Conservation (phyloP, 768 basidiomycete genomes). For the Pholiota conissans region DNA sequence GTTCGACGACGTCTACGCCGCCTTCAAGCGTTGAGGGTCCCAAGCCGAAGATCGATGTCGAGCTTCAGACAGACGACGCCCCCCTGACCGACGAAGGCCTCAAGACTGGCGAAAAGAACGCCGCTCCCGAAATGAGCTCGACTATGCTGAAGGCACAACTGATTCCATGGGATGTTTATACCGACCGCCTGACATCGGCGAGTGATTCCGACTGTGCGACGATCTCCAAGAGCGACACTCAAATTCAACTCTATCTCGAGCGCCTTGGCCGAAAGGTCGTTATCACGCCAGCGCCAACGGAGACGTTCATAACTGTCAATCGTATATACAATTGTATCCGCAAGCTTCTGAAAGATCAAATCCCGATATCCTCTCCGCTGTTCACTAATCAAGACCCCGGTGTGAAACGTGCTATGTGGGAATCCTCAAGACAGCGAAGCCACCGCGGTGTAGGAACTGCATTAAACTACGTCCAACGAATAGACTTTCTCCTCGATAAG, state of each 20-base stretch:
- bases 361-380: neutral
- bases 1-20: too few relatives aligned
- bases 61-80: too few relatives aligned
- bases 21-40: too few relatives aligned
- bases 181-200: too few relatives aligned
- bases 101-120: too few relatives aligned
- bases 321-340: neutral
- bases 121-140: too few relatives aligned
- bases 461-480: neutral
- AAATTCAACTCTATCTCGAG: neutral
- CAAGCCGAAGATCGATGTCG: too few relatives aligned
- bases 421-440: neutral
- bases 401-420: constrained; percentile 1
- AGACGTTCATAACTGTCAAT: neutral
- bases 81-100: too few relatives aligned
- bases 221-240: neutral
- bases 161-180: too few relatives aligned
- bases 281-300: neutral
- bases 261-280: neutral
- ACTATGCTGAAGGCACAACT: too few relatives aligned
- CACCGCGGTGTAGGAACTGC: neutral
- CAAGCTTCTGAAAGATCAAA: neutral
- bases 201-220: neutral
- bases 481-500: neutral
- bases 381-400: neutral